Conservation (phyloP, 495 filamentous ascomycete genomes). For the Lasiosphaeria hispida region DNA sequence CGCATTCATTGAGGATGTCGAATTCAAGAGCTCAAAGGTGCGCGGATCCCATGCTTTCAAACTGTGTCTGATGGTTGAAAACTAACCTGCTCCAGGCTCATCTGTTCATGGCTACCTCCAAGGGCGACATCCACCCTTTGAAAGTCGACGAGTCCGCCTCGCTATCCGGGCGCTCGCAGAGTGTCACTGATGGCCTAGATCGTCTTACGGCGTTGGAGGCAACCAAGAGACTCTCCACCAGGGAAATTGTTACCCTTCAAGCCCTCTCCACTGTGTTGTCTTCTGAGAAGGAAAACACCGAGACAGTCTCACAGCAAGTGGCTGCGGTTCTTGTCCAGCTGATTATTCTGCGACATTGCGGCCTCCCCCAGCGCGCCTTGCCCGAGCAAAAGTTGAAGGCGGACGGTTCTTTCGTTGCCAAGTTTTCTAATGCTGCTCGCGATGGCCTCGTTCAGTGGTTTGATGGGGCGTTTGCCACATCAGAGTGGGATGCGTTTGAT, state of each 20-base stretch:
- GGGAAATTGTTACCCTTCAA: slow-evolving; percentile 18
- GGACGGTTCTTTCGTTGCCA: background rate
- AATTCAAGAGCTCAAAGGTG: slow-evolving; percentile 35
- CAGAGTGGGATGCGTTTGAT: slow-evolving; percentile 55
- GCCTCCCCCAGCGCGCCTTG: slow-evolving; percentile 26
- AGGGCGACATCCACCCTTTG: background rate
- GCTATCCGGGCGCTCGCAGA: background rate
- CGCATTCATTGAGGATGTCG: slow-evolving; percentile 27
- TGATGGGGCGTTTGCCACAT: slow-evolving; percentile 1
- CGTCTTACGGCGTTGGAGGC: background rate
- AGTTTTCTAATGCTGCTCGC: background rate
- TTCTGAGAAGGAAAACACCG: background rate
- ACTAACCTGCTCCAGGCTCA: background rate
- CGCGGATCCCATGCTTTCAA: background rate
- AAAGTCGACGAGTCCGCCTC: background rate
- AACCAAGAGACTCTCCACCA: slow-evolving; percentile 10
- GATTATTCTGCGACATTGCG: slow-evolving; percentile 25
- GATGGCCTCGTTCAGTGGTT: slow-evolving; percentile 11
- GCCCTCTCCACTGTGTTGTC: slow-evolving; percentile 14
- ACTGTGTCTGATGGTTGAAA: background rate
- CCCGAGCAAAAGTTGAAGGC: slow-evolving; percentile 12
- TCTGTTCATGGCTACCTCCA: background rate
- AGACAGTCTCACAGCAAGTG: slow-evolving; percentile 1
- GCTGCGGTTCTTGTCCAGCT: slow-evolving; percentile 33
- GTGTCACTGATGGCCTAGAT: background rate